Conservation (phyloP, 257 asterid species). For the Rauvolfia tetraphylla region DNA sequence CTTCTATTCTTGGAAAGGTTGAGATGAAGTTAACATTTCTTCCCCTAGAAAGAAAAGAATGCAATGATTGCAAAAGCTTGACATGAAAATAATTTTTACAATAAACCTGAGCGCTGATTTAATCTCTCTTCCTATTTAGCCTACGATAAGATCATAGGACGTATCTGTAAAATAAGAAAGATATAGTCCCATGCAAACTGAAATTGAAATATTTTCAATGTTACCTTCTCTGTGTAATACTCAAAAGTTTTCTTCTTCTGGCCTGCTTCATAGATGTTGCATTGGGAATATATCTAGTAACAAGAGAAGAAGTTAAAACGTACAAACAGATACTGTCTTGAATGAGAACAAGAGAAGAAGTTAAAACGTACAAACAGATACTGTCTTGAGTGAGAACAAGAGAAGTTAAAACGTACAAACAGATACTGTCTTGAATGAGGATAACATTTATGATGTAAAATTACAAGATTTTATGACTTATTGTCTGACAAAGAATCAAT, state of each 20-base stretch:
- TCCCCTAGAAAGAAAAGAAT: not conserved
- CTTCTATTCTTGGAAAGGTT: too few species aligned
- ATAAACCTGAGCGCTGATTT: constrained; percentile 3
- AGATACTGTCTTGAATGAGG: constrained; percentile 11
- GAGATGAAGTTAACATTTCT: not conserved
- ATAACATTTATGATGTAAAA: not conserved
- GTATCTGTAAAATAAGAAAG: not conserved
- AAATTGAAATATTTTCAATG: not conserved
- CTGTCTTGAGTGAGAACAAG: constrained; percentile 1
- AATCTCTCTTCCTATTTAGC: not conserved
- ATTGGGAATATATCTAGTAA: constrained; percentile 68
- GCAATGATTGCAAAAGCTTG: not conserved
- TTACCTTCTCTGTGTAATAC: constrained; percentile 88
- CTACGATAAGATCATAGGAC: constrained; percentile 4
- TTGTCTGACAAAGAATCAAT: constrained; percentile 6
- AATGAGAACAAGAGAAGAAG: not conserved
- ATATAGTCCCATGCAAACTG: not conserved
- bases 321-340: constrained; percentile 11
- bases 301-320: constrained; percentile 1
- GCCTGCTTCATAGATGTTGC: constrained; percentile 85
- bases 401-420: not conserved
- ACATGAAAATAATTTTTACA: too few species aligned
- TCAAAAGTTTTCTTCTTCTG: constrained; percentile 76
- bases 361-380: constrained; percentile 7
- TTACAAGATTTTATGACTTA: not conserved